A percentile compares a stretch with the other conserved stretches of the same genome.
phyloP scores from a whole-genome alignment of 1,139 yeast species.

The Lodderomyces pseudojiufengensis region DNA sequence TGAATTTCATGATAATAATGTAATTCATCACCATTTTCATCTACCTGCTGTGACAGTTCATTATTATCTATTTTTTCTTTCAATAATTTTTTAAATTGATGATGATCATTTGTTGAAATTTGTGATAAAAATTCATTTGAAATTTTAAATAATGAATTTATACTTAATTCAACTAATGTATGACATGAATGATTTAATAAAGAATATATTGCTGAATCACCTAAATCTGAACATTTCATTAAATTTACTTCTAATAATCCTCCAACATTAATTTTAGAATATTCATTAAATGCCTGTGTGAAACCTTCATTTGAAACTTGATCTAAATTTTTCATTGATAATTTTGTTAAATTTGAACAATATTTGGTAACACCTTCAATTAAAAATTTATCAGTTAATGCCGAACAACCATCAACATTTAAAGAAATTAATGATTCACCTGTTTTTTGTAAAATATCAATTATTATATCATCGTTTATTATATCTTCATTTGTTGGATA shows the following conservation, averaged over 20 bases:
- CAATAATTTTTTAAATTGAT: slow-evolving; percentile 32
- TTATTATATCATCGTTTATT: slow-evolving; percentile 65
- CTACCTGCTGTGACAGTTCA: slow-evolving; percentile 7
- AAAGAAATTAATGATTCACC: slow-evolving; percentile 61
- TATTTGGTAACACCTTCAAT: slow-evolving; percentile 57
- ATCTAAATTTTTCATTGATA: slow-evolving; percentile 55
- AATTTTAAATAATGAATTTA: slow-evolving; percentile 68
- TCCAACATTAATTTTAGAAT: slow-evolving; percentile 42
- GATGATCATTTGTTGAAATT: slow-evolving; percentile 35
- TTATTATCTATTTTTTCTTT: slow-evolving; percentile 15
- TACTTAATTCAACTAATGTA: slow-evolving; percentile 62
- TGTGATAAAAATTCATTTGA: slow-evolving; percentile 47
- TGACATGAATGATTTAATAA: slow-evolving; percentile 60
- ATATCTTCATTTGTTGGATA: slow-evolving; percentile 64
- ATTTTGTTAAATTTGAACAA: slow-evolving; percentile 49
- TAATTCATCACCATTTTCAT: slow-evolving; percentile 8
- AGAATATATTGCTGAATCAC: slow-evolving; percentile 59
- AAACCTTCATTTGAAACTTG: slow-evolving; percentile 67
- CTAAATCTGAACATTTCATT: slow-evolving; percentile 62
- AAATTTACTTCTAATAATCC: slow-evolving; percentile 63
- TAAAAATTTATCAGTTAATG: slow-evolving; percentile 62
- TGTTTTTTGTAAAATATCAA: slow-evolving; percentile 57
- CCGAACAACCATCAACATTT: slow-evolving; percentile 68
- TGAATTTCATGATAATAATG: slow-evolving; percentile 20
- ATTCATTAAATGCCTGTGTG: slow-evolving; percentile 45